Evolutionary conservation across 768 basidiomycete species (phyloP), one percentile per base, ranked within the genome.

Genomic region (Mycena vulgaris): DNA sequence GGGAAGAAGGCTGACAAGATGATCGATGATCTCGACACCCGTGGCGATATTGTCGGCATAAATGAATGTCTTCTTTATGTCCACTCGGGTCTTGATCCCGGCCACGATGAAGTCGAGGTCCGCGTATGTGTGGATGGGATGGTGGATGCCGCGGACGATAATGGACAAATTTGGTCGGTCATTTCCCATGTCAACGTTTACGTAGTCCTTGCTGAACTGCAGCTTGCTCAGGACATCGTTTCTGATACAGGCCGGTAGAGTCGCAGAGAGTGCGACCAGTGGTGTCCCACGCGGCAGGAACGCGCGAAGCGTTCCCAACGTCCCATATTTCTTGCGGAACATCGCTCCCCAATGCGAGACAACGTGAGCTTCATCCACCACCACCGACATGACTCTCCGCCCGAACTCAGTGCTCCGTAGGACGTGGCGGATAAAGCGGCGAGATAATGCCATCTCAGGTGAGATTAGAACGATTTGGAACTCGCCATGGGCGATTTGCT

Each of bases 351-450:
- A 83, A 45, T 81, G 80, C n/a, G n/a, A n/a, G n/a, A n/a, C n/a
- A n/a, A n/a, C n/a, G n/a, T n/a, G n/a, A n/a, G n/a, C n/a, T n/a
- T 84, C 80, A 53, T 83, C 81, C 19, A 83, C 61, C 1, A 83
- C 67, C 0, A 83, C 70, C 5, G 78, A 77, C 3, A 81, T 69
- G 6, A 79, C 33, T 0, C 76, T 59, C 0, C 47, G 48, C 13
- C 25, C 57, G 53, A 82, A 77, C 40, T 67, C 69, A 0, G 74
- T 3, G 3, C 80, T 77, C 4, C 74, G 71, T 1, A 82, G 39
- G 7, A 83, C 77, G 2, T 68, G 59, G 0, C 74, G 60, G 7
- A 79, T 68, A 62, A 83, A 81, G 0, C 56, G 48, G 10, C 72
- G 71, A 0, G 79, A 80, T 2, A 80, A 74, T 0, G 80, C 63